Evolutionary conservation across 495 filamentous ascomycete species (phyloP), one percentile per base, ranked within the genome.

Genomic region (Extremus antarcticus): DNA sequence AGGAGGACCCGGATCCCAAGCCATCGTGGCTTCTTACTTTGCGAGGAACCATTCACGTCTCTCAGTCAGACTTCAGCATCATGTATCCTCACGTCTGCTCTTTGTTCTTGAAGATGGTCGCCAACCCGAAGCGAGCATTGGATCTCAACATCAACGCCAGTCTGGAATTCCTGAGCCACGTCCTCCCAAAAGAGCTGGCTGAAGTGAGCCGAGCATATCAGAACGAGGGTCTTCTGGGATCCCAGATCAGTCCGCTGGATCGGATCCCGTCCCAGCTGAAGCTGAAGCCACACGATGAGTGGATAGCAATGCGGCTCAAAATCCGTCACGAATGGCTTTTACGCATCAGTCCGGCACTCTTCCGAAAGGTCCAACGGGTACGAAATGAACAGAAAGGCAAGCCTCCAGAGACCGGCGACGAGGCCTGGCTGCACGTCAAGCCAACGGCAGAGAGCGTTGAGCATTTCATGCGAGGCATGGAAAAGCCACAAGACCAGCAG

Each of bases 11-110:
- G 3, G 25, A 55, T 20, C 23, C 32, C 1, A 52, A 15, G 8
- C 70, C 72, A 0, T 71, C 71, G 17, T 83, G 78, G 76, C 73
- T 83, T 51, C 66, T 77, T 63, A 83, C 78, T 11, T 71, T 81
- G n/a, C 70, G 77, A 23, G 79, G 79, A 38, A 77, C 74, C 4
- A 73, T 81, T 4, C 78, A 83, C 56, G 64, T 83, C 25, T 74
- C 71, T 16, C 75, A 81, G 56, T 77, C 74, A 17, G 78, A 82
- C 63, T 82, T 82, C 54, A 72, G 74, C n/a, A 58, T 82, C 15
- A 67, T 84, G 48, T 85, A 82, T 63, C 77, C 75, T 32, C 66
- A 72, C 47, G 68, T 76, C 60, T 73, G 75, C 61, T 75, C 74
- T 25, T 50, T 78, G 23, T 66, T 78, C 16, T 70, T 83, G 51